These are phyloP conservation scores for Saprolegnia diclina DNA, from an alignment of 352 stramenopile species.

Conservation along the genomic window DNA sequence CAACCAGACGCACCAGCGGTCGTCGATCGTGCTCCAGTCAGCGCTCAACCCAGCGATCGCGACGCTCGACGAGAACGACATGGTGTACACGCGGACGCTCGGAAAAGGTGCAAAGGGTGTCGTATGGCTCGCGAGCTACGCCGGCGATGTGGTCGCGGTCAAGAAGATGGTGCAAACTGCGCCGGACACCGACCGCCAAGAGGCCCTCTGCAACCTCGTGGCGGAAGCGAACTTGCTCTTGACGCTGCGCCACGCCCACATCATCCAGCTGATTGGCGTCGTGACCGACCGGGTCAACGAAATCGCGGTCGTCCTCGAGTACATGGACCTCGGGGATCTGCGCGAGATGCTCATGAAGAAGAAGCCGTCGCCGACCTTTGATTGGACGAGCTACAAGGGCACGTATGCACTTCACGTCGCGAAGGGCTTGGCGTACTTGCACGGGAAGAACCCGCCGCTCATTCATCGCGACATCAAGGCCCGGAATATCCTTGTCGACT, in stretches of 20 bases:
- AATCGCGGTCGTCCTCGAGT: slow-evolving; percentile 57
- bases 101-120: slow-evolving; percentile 75
- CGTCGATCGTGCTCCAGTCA: slow-evolving; percentile 1
- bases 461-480: slow-evolving; percentile 91
- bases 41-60: slow-evolving; percentile 24
- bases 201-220: slow-evolving; percentile 59
- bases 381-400: slow-evolving; percentile 55
- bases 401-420: slow-evolving; percentile 73
- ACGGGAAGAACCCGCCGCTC: slow-evolving; percentile 77
- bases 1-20: slow-evolving; percentile 2
- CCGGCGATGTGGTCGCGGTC: slow-evolving; percentile 62
- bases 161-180: slow-evolving; percentile 60
- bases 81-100: slow-evolving; percentile 75
- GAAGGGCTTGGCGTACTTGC: slow-evolving; percentile 83
- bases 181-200: slow-evolving; percentile 35
- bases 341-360: slow-evolving; percentile 49
- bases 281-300: slow-evolving; percentile 71
- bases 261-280: slow-evolving; percentile 62
- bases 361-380: slow-evolving; percentile 30
- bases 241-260: slow-evolving; percentile 63
- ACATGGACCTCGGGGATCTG: slow-evolving; percentile 69
- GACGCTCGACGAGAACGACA: slow-evolving; percentile 36
- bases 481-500: slow-evolving; percentile 80
- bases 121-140: slow-evolving; percentile 69
- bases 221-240: slow-evolving; percentile 79